phyloP scores from a whole-genome alignment of 2,329 filamentous ascomycete genomes.

The Xylariomycetidae sp. region DNA sequence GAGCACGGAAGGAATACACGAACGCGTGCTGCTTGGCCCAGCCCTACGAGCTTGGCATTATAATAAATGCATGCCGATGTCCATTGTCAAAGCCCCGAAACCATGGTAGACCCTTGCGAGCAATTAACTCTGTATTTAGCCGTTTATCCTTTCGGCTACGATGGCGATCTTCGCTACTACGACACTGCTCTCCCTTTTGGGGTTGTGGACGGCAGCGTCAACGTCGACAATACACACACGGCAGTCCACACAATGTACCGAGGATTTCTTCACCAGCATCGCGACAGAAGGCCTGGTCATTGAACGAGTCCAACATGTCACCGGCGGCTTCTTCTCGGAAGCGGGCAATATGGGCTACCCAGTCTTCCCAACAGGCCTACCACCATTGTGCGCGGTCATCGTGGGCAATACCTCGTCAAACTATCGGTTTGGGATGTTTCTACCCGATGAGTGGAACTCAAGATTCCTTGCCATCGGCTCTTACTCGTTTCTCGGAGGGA shows the following conservation, averaged over 20 bases:
- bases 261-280: slow-evolving; percentile 16
- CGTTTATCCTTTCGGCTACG: too few relatives aligned
- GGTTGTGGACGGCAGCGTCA: background rate
- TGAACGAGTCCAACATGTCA: slow-evolving; percentile 18
- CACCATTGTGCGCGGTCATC: slow-evolving; percentile 21
- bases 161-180: too few relatives aligned
- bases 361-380: slow-evolving; percentile 16
- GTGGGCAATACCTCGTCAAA: slow-evolving; percentile 19
- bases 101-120: too few relatives aligned
- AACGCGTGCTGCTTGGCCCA: too few relatives aligned
- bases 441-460: slow-evolving; percentile 23
- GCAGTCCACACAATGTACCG: slow-evolving; percentile 13
- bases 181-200: too few relatives aligned
- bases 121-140: too few relatives aligned
- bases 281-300: slow-evolving; percentile 10
- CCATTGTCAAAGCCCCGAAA: too few relatives aligned
- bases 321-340: slow-evolving; percentile 16
- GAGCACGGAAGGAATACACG: too few relatives aligned
- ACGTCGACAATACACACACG: slow-evolving; percentile 1
- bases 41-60: too few relatives aligned
- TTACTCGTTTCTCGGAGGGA: slow-evolving; percentile 22
- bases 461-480: slow-evolving; percentile 20
- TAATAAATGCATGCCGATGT: too few relatives aligned
- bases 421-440: slow-evolving; percentile 25
- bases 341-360: slow-evolving; percentile 22